Base-by-base conservation (phyloP, 2,329 filamentous ascomycete species). In the Xylaria sp. region DNA sequence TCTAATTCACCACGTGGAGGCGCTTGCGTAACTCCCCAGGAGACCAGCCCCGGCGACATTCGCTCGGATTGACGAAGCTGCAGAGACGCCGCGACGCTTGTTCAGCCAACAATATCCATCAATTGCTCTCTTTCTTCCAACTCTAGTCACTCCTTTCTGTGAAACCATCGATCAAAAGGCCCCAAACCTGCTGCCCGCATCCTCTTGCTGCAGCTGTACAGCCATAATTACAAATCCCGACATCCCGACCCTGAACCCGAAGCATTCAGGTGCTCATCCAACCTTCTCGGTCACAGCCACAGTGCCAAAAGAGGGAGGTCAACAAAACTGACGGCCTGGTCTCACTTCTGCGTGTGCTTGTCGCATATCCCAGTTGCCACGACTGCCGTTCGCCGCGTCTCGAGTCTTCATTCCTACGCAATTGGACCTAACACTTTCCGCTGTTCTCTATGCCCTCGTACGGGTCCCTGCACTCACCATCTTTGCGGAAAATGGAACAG, bases 401-500 rank as follows among this genome's bases (percentile, higher is more conserved):
- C 39, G 11, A 53, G 54, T 51, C 20, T 54, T 50, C 41, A 57
- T 48, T 48, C 17, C 39, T 44, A 20, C 20, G 20, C 39, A n/a
- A n/a, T 50, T 42, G 48, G 52, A 57, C 57, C 44, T 54, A 49
- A 55, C n/a, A 52, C 56, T 40, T 48, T 48, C 54, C 49, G 42
- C 52, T 51, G n/a, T 74, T 76, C 76, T 76, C 76, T 82, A 91
- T 91, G 88, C 88, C 85, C 78, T 79, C 82, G 61, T 90, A 90
- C 87, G 85, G 84, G 72, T 89, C 87, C 63, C 76, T 87, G 58
- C 79, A 82, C 71, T 90, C 88, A 68, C 88, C 89, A 67, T 92
- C 89, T 64, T 77, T 91, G 69, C 80, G 78, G 75, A 92, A 91
- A 86, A 91, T 91, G 89, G 89, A 92, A 79, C 80, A 85, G 71